phyloP scores from a whole-genome alignment of 306 rosid genomes.

The Heteromeles arbutifolia region DNA sequence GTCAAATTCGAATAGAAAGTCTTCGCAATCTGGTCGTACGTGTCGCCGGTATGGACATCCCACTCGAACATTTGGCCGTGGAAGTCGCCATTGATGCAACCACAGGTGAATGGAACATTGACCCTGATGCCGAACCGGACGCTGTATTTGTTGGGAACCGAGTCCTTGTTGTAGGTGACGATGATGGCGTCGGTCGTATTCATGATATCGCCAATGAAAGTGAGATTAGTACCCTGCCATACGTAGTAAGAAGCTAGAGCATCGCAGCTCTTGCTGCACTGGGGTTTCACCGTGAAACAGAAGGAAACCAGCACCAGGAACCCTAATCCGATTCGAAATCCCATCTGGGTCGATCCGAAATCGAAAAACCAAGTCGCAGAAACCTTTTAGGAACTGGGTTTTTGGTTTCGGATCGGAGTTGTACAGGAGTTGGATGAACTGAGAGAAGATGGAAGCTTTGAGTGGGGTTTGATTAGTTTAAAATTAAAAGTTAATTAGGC shows the following conservation, averaged over 20 bases:
- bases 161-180: conserved; percentile 24
- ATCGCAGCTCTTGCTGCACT: conserved; percentile 43
- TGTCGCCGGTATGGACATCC: conserved; percentile 20
- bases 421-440: neutral
- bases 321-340: conserved; percentile 14
- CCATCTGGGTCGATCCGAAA: conserved; percentile 32
- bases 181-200: neutral
- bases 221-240: neutral
- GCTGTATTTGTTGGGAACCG: conserved; percentile 1
- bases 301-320: conserved; percentile 21
- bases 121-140: neutral
- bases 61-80: conserved; percentile 55
- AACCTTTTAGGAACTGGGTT: neutral
- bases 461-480: neutral
- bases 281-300: conserved; percentile 32
- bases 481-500: neutral
- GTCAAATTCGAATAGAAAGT: conserved; percentile 40
- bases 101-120: conserved; percentile 54
- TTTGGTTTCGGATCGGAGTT: neutral
- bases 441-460: neutral
- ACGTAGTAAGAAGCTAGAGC: conserved; percentile 63
- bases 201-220: conserved; percentile 6
- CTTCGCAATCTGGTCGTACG: conserved; percentile 36
- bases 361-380: neutral
- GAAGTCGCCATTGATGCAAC: conserved; percentile 42